A percentile compares a stretch with the other conserved stretches of the same genome.
Evolutionary conservation across 2,329 filamentous ascomycete species (phyloP).

Genomic region (Beauveria asiatica): DNA sequence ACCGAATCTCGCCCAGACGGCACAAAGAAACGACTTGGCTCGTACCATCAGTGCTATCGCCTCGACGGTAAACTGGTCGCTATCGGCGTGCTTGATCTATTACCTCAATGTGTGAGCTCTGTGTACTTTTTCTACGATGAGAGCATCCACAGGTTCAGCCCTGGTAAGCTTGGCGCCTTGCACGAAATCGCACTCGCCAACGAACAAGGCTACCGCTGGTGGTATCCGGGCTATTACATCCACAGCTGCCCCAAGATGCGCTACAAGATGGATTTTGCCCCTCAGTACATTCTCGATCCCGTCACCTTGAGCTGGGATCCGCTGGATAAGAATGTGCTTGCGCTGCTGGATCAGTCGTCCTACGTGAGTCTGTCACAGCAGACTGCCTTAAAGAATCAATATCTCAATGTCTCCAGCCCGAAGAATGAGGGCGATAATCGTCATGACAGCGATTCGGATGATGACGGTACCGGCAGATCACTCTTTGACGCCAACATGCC

Average conservation of each 20-base stretch:
- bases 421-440: neutral
- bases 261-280: constrained; percentile 74
- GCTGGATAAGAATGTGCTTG: constrained; percentile 43
- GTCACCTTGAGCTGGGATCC: constrained; percentile 54
- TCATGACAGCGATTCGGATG: constrained; percentile 8
- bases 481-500: constrained; percentile 59
- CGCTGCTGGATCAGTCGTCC: constrained; percentile 42
- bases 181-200: constrained; percentile 62
- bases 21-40: constrained; percentile 51
- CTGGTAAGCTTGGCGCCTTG: constrained; percentile 69
- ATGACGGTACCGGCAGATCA: constrained; percentile 18
- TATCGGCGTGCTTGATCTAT: constrained; percentile 66
- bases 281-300: constrained; percentile 66
- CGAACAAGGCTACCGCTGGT: constrained; percentile 64
- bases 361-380: constrained; percentile 44
- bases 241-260: constrained; percentile 74
- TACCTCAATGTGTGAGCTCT: constrained; percentile 68
- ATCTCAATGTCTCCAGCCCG: no score
- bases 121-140: constrained; percentile 80
- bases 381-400: neutral
- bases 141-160: constrained; percentile 59
- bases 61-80: constrained; percentile 69
- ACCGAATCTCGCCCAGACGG: constrained; percentile 38
- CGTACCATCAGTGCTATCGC: constrained; percentile 75
- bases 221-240: constrained; percentile 78